Evolutionary conservation across 2,329 filamentous ascomycete genomes (phyloP), one percentile per base, ranked within the genome.

Genomic region (Botryotinia narcissicola): DNA sequence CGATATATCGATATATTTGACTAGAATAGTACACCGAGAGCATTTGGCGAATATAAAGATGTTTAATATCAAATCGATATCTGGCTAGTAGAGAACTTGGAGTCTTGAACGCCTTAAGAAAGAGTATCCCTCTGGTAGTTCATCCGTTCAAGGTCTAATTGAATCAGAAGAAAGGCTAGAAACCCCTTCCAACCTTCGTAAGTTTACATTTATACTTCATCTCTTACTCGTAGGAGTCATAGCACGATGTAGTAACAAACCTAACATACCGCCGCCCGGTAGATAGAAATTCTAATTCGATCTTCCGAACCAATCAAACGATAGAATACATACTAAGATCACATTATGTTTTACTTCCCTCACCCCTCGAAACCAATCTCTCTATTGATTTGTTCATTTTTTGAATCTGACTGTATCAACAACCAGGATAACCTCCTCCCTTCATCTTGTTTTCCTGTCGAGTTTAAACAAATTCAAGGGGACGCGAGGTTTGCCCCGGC

Each of bases 401-500:
- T 61, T n/a, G 59, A 25, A 25, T n/a, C 20, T 42, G 37, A 16
- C 20, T 6, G 14, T 54, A 32, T 70, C 25, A 46, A 37, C n/a
- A 60, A 46, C 40, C 42, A 62, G 40, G 40, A 62, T 62, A 42
- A 48, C 40, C 54, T 70, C 37, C 42, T 70, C 67, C 60, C 37
- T 25, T 70, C 51, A 44, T 51, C 44, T 51, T 51, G 22, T 57
- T 32, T 42, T 32, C 63, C 64, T 16, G 29, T 70, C 42, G 29
- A 63, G 25, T 40, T 51, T 64, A 51, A 70, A 48, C 29, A 37
- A 37, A 37, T 29, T n/a, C 29, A 37, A 42, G 69, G 60, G 46
- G 57, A 29, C 59, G 69, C 37, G 67, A 70, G 59, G 59, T 64
- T 71, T 71, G 44, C 57, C 69, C 57, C 42, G 69, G 69, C 69